Evolutionary conservation across 495 filamentous ascomycete species (phyloP).

Genomic region (Neurospora intermedia): DNA sequence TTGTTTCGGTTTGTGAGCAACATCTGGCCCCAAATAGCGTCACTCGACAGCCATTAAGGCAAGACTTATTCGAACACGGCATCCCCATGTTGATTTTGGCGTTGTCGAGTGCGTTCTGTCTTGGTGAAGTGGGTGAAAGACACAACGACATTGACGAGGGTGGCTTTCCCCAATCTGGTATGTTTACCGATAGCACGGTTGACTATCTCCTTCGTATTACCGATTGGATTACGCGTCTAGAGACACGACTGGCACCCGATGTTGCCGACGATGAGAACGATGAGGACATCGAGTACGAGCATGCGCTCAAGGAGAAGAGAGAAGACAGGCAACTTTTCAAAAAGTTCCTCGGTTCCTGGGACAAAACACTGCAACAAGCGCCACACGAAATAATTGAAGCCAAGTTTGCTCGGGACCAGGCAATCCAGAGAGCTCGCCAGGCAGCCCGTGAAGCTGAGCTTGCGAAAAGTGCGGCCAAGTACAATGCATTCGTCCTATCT

Average conservation of each 20-base stretch:
- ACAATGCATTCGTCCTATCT: neutral
- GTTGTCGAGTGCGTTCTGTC: neutral
- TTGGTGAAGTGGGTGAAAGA: neutral
- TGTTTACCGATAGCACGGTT: neutral
- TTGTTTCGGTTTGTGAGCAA: neutral
- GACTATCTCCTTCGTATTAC: neutral
- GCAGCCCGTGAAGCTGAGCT: neutral
- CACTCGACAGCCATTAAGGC: neutral
- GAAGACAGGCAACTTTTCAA: neutral
- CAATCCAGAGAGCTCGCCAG: neutral
- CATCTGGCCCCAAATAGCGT: neutral
- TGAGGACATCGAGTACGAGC: neutral
- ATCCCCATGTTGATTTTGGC: neutral
- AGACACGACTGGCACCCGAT: neutral
- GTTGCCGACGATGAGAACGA: neutral
- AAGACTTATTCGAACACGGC: neutral
- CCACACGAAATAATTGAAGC: neutral
- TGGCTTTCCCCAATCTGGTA: neutral
- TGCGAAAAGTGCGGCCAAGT: neutral
- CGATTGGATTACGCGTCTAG: neutral
- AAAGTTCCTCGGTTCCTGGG: neutral
- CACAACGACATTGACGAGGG: neutral
- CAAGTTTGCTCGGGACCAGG: neutral
- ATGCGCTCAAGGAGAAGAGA: neutral
- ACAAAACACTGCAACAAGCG: neutral